phyloP scores from a whole-genome alignment of 2,329 filamentous ascomycete genomes.

The Trichophaea hybrida region DNA sequence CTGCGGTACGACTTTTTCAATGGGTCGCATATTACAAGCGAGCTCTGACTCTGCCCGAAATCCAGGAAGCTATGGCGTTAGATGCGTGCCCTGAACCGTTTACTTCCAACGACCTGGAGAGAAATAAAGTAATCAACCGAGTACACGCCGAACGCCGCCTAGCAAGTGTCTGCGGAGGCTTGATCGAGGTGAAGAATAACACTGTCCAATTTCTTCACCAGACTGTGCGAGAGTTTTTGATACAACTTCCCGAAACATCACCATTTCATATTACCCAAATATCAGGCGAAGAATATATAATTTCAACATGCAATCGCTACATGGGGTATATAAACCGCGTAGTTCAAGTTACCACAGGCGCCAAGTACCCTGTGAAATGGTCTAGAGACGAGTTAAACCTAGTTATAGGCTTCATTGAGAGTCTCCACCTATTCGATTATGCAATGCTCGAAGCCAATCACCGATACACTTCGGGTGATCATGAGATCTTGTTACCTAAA shows the following conservation, averaged over 20 bases:
- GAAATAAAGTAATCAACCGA: neutral
- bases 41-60: neutral
- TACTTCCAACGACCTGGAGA: neutral
- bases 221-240: neutral
- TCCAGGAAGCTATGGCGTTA: neutral
- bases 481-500: too few species aligned
- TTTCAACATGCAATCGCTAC: neutral
- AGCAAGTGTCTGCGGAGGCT: neutral
- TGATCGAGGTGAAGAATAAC: neutral
- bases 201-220: neutral
- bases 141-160: neutral
- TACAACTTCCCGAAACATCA: neutral
- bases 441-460: neutral
- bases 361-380: neutral
- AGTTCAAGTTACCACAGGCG: neutral
- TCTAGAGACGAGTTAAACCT: neutral
- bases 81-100: neutral
- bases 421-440: neutral
- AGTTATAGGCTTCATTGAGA: neutral
- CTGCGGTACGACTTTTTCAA: neutral
- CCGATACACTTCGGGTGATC: neutral
- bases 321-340: neutral
- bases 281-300: neutral
- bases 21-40: neutral
- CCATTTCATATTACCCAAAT: neutral